Evolutionary conservation across 495 filamentous ascomycete species (phyloP), one percentile per base, ranked within the genome.

Genomic region (Staphylotrichum tortipilum): DNA sequence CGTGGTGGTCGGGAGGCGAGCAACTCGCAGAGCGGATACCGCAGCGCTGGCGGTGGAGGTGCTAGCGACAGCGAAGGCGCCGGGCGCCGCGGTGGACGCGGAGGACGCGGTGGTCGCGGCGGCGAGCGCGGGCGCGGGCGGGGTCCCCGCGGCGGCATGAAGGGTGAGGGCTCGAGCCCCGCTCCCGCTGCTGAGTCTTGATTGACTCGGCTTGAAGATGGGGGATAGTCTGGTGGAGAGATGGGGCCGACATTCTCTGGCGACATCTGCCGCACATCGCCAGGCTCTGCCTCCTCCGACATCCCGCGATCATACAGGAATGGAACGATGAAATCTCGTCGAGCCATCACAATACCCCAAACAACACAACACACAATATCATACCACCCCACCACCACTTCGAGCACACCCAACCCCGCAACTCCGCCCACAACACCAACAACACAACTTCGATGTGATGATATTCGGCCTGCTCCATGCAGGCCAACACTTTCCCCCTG

Each of bases 41-140:
- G 82, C 56, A 91, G 82, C 59, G 82, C 74, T 46, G 81, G 75
- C 47, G 82, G 72, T 26, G 64, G 64, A 17, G 62, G 59, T 59
- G 75, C 85, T 50, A 95, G 88, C 61, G 92, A 94, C 61, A 90
- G 87, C 46, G 88, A 94, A 59, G 79, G 73, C 35, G 72, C 68
- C 46, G 71, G 81, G 17, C 74, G 81, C 31, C 81, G 85, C 39
- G 80, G 81, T 42, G 79, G 83, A 38, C 77, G 79, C 56, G 80
- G 80, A n/a, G 74, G 81, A 5, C 75, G 78, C 44, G 75, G 81
- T 35, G 69, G 74, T 39, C 66, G 72, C 8, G 66, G 76, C 44
- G 65, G 70, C 21, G 75, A 78, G 24, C 71, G 78, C 52, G 71
- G 76, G 21, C 70, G 82, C 18, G 75, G 74, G 29, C 64, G 84